Percentiles rank a stretch among this genome's conserved stretches.
phyloP scores from a whole-genome alignment of 495 filamentous ascomycete species.

The Xylaria palmicola region DNA sequence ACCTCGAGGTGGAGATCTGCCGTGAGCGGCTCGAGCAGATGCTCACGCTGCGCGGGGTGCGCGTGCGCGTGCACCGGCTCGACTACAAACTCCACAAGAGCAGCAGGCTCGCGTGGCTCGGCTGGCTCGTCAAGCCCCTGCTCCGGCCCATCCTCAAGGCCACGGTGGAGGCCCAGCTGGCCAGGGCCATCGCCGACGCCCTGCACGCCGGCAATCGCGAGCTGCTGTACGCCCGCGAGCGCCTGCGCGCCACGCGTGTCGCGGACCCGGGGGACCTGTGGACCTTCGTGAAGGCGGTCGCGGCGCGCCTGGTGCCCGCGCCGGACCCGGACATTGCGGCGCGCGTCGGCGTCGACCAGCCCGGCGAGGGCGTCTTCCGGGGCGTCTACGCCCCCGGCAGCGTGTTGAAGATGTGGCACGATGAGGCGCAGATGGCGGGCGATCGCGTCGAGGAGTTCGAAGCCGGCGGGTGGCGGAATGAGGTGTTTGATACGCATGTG shows the following conservation, averaged over 20 bases:
- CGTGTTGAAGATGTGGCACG: slow-evolving; percentile 81
- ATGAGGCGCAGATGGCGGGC: slow-evolving; percentile 65
- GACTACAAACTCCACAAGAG: slow-evolving; percentile 72
- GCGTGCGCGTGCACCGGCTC: slow-evolving; percentile 82
- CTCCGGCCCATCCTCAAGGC: slow-evolving; percentile 77
- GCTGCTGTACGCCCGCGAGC: slow-evolving; percentile 79
- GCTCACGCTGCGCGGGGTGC: slow-evolving; percentile 70
- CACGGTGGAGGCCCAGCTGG: slow-evolving; percentile 75
- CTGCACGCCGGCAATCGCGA: slow-evolving; percentile 79
- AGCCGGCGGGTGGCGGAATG: slow-evolving; percentile 81
- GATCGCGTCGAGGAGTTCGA: slow-evolving; percentile 59
- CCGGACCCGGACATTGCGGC: slow-evolving; percentile 73
- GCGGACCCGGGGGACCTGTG: slow-evolving; percentile 74
- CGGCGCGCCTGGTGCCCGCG: slow-evolving; percentile 66
- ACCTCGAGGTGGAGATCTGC: slow-evolving; percentile 77
- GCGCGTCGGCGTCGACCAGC: slow-evolving; percentile 63
- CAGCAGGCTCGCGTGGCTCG: slow-evolving; percentile 71
- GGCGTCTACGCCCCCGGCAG: slow-evolving; percentile 86
- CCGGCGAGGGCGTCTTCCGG: slow-evolving; percentile 69
- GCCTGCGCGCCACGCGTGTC: slow-evolving; percentile 80
- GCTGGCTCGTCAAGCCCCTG: slow-evolving; percentile 84
- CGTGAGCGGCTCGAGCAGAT: slow-evolving; percentile 74
- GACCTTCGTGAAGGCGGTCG: slow-evolving; percentile 79
- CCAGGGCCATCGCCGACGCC: slow-evolving; percentile 63
- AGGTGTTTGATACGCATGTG: slow-evolving; percentile 71